Evolutionary conservation across 768 basidiomycete species (phyloP).

Genomic region (Brasilioporus rufonigricans): DNA sequence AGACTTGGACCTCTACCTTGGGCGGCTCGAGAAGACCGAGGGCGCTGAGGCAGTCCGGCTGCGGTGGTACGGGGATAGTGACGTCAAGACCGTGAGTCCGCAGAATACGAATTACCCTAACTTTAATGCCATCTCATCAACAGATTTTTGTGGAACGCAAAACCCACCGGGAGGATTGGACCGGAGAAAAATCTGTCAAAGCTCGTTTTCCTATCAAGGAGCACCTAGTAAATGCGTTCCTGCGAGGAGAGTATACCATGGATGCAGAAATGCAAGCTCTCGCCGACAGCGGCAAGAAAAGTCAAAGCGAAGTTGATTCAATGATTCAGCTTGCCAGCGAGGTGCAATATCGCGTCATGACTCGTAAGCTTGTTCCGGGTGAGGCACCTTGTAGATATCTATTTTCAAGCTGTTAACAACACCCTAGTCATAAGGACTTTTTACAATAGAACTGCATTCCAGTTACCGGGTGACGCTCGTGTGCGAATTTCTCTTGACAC

Average conservation of each 20-base stretch:
- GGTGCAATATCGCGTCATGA: slow-evolving; percentile 88
- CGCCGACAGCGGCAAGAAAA: slow-evolving; percentile 89
- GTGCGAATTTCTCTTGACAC: slow-evolving; percentile 99
- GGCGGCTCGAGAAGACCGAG: slow-evolving; percentile 96
- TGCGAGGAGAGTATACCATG: slow-evolving; percentile 88
- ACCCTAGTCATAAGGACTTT: slow-evolving; percentile 88
- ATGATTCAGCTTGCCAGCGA: slow-evolving; percentile 98
- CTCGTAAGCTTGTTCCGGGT: slow-evolving; percentile 83
- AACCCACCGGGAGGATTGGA: slow-evolving; percentile 98
- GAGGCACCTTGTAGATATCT: slow-evolving; percentile 21
- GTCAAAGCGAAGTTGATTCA: slow-evolving; percentile 81
- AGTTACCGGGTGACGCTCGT: slow-evolving; percentile 96
- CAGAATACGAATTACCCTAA: neutral
- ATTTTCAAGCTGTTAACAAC: neutral
- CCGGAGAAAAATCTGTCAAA: slow-evolving; percentile 98
- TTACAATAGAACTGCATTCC: slow-evolving; percentile 99
- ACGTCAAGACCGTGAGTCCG: slow-evolving; percentile 66
- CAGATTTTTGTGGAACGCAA: slow-evolving; percentile 89
- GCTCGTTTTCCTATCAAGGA: slow-evolving; percentile 96
- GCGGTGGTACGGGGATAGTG: slow-evolving; percentile 94
- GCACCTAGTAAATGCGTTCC: slow-evolving; percentile 86
- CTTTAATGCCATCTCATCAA: neutral
- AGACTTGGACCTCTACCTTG: slow-evolving; percentile 92
- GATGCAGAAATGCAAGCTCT: slow-evolving; percentile 89
- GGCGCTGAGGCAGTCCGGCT: slow-evolving; percentile 96